Evolutionary conservation across 495 filamentous ascomycete genomes (phyloP), one percentile per base, ranked within the genome.

Genomic region (Daldinia loculata): DNA sequence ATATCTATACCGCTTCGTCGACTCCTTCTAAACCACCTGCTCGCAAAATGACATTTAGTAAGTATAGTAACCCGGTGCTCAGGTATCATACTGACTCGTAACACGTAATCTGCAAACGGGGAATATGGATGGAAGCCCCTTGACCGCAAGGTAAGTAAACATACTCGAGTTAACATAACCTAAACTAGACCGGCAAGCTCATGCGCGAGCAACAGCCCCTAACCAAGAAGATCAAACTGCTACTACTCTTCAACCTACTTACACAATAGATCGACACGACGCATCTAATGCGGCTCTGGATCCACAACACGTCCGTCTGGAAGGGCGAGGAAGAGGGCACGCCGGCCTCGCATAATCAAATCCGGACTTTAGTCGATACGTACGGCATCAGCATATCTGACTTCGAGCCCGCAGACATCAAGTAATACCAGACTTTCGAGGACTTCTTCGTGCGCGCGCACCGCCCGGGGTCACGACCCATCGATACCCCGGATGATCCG

Each of bases 401-500:
- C 24, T 81, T 80, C 71, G 56, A 76, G 24, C 79, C 79, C 0
- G 78, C 77, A 29, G 71, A 79, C 12, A 80, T 80, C 75, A 58
- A 76, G 22, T 71, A 77, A 19, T 84, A 82, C 66, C 7, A 5
- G 3, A 80, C 74, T 0, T 82, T 82, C 70, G 80, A 83, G 56
- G 80, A 81, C 32, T 85, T 85, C 76, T 85, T 86, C 68, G 74
- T 80, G 9, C 81, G 82, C 9, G 72, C 74, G 17, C 81, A 84
- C 62, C 74, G 71, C 15, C 74, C 75, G 5, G 76, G 69, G 0
- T 73, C 77, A 4, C 76, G 83, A 2, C 83, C 82, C 0, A 78
- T 83, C 22, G 64, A 72, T 27, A 76, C 76, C 9, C 70, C 74
- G 6, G 74, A 76, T 8, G 72, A 84, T 65, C 71, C 19, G 59